phyloP scores from a whole-genome alignment of 306 rosid species.

The Lotus japonicus region DNA sequence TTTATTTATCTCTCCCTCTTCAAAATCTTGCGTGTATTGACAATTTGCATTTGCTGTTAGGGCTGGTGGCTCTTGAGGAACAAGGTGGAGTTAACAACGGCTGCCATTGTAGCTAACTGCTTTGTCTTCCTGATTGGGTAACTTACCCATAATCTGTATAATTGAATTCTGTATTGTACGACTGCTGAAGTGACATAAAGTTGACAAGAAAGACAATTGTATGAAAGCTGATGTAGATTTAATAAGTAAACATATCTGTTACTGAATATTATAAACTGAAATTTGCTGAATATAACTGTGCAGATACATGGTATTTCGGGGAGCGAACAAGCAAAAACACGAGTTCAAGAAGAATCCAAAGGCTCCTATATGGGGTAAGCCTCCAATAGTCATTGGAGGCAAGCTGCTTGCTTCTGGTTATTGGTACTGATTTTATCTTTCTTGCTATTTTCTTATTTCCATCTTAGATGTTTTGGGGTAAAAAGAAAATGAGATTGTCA shows the following conservation, averaged over 20 bases:
- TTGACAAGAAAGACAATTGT: not conserved
- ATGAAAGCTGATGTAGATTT: not conserved
- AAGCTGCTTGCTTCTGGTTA: conserved; percentile 95
- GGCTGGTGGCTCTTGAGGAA: conserved; percentile 94
- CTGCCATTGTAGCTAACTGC: conserved; percentile 61
- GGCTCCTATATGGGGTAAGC: conserved; percentile 83
- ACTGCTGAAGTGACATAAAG: not conserved
- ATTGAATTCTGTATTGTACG: conserved; percentile 2
- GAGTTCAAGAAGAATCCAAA: conserved; percentile 80
- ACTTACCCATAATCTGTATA: conserved; percentile 3
- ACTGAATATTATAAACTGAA: not conserved
- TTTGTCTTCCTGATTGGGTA: conserved; percentile 84
- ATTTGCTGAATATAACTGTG: conserved; percentile 11
- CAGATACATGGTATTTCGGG: conserved; percentile 90
- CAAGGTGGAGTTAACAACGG: conserved; percentile 60
- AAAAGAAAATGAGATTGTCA: no score
- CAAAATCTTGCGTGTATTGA: conserved; percentile 16
- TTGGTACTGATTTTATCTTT: conserved; percentile 44
- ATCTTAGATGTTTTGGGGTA: not conserved
- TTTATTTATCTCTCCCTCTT: not conserved
- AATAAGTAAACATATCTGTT: conserved; percentile 1
- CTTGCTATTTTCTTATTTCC: not conserved
- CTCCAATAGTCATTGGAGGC: conserved; percentile 83
- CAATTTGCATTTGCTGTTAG: conserved; percentile 35
- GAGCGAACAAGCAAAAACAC: conserved; percentile 98